Base-by-base conservation (phyloP, 2,329 filamentous ascomycete genomes). In the Botrytis aclada region DNA sequence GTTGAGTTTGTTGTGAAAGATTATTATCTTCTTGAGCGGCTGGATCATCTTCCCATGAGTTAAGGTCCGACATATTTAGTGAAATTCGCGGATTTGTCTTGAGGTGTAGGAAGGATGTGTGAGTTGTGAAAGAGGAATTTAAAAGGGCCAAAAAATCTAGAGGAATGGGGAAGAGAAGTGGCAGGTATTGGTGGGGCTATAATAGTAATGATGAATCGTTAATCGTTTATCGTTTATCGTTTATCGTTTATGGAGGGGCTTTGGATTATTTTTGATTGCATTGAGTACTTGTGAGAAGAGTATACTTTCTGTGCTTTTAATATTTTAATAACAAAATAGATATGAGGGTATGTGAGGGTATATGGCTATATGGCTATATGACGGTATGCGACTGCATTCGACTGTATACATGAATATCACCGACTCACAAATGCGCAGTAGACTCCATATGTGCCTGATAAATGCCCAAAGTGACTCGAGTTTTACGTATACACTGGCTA, bases 11-110 rank as follows among this genome's bases (percentile, higher is more conserved):
- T 79, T 90, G 90, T 75, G 93, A 89, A 83, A 97, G 89, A 79
- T 93, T 83, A 8, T 72, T 72, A 77, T 88, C 92, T 79, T 95
- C 92, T 86, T 93, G 91, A 76, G 89, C 90, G 72, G 91, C 86
- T 80, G 91, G 90, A 80, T 95, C 93, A 80, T 97, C 94, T 85
- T 98, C 95, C 93, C 96, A 98, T 75, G 94, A 97, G 83, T 97
- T 94, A 80, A 94, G 92, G 83, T 95, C 90, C 79, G 95, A 92
- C 94, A 97, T 97, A 80, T 62, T 78, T 77, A 67, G 45, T 63
- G 69, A 47, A 56, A 74, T 43, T 58, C 12, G 32, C 39, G n/a
- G 20, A 61, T 51, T 29, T 29, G n/a, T 14, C n/a, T 56, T 29
- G n/a, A 29, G 32, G 20, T n/a, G 10, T 29, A 54, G 3, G 65